Base-by-base conservation (phyloP, 202 grass and related monocot genomes). In the Setaria italica region DNA sequence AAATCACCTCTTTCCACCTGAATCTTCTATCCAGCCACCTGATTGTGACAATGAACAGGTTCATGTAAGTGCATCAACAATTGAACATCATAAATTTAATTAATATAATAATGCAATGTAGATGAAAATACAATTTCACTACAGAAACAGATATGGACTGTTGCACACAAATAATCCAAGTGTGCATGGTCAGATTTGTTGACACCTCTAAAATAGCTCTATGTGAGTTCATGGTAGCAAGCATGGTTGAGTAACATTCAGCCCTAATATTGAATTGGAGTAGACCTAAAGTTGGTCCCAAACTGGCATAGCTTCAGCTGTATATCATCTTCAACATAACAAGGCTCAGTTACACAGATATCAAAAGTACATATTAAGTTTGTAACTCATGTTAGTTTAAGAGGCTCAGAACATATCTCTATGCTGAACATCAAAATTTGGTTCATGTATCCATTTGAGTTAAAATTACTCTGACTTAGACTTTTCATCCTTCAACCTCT, bases 11-110 rank as follows among this genome's bases (percentile, higher is more conserved):
- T 62, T 70, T 53, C 32, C 21, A 58, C 72, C 70, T 54, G 33
- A 77, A 69, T 69, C 71, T 68, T 87, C 60, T 59, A 82, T 39
- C 53, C 50, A 70, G 3, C 70, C 69, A 76, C 69, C 85, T 82
- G 85, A 33, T 37, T 47, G 29, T 41, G 6, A 67, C 70, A 82
- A 66, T 59, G 12, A 81, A 76, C 35, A 78, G 12, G 12, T 6
- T 46, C 49, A 0, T 29, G 1, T 82, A 76, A 82, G 30, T 32
- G 42, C 9, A 60, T 82, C 3, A 16, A 37, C 16, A 85, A 12
- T 50, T 3, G 4, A 51, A 43, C 7, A 73, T 29, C 5, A 71
- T 42, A 45, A 6, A 15, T 66, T 32, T 25, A 72, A 42, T 6
- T 17, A 32, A 59, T 30, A 50, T 60, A 34, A 33, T 29, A 50